Conservation (phyloP, 352 stramenopile genomes). For the Pythium folliculosum region DNA sequence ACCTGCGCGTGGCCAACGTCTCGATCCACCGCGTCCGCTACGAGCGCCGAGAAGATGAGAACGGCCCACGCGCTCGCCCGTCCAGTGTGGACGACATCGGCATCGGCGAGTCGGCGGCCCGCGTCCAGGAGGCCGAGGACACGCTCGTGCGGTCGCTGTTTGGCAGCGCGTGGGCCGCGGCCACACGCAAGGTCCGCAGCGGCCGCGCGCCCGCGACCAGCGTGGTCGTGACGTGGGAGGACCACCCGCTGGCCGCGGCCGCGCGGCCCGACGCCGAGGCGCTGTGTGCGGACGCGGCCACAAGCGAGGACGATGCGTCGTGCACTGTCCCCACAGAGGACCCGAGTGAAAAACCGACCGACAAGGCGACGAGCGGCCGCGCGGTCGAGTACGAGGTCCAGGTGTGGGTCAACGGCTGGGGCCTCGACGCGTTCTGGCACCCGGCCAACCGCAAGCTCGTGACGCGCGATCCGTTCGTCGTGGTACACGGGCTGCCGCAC, state of each 20-base stretch:
- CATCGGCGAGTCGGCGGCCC: neutral
- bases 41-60: slow-evolving; percentile 24
- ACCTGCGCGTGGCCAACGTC: slow-evolving; percentile 57
- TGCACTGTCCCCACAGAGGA: neutral
- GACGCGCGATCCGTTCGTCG: slow-evolving; percentile 54
- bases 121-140: slow-evolving; percentile 14
- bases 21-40: slow-evolving; percentile 67
- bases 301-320: slow-evolving; percentile 5
- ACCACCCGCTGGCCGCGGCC: slow-evolving; percentile 39
- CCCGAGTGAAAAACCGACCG: slow-evolving; percentile 18
- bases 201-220: slow-evolving; percentile 26
- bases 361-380: neutral
- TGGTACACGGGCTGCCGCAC: slow-evolving; percentile 50
- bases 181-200: slow-evolving; percentile 8
- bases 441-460: slow-evolving; percentile 49
- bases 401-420: slow-evolving; percentile 68
- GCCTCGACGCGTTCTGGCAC: slow-evolving; percentile 64
- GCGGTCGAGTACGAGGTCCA: slow-evolving; percentile 62
- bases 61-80: neutral
- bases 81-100: too few species aligned
- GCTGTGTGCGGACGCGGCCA: slow-evolving; percentile 4
- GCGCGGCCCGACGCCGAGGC: slow-evolving; percentile 23
- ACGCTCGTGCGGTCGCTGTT: slow-evolving; percentile 26
- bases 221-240: slow-evolving; percentile 72
- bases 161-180: slow-evolving; percentile 19